Conservation (phyloP, 169 alveolate genomes). For the Eimeria acervulina region DNA sequence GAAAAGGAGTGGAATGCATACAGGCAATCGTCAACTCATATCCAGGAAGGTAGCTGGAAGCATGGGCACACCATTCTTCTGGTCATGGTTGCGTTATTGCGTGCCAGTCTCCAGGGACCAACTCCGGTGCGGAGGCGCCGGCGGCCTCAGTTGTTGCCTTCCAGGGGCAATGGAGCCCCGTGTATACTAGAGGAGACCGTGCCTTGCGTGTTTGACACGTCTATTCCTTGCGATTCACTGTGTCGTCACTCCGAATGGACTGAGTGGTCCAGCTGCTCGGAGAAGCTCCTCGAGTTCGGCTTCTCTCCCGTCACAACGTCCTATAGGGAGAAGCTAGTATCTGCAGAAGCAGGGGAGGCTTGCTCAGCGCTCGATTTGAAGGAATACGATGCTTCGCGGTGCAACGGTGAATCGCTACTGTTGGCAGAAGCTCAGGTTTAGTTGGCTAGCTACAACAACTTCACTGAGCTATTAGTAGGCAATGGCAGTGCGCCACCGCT, state of each 20-base stretch:
- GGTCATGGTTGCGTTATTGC: background rate
- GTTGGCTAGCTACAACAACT: background rate
- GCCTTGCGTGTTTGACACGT: constrained; percentile 44
- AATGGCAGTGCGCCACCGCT: background rate
- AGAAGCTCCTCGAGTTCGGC: constrained; percentile 67
- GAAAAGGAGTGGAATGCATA: background rate
- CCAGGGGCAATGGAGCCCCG: constrained; percentile 75
- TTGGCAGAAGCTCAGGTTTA: background rate
- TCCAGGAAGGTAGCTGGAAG: background rate
- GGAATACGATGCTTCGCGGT: constrained; percentile 69
- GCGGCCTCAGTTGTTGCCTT: constrained; percentile 63
- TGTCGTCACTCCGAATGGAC: constrained; percentile 74
- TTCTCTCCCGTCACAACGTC: constrained; percentile 65
- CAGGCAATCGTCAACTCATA: background rate
- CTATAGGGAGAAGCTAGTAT: constrained; percentile 51
- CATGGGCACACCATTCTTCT: background rate
- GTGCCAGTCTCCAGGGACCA: constrained; percentile 26
- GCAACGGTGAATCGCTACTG: background rate
- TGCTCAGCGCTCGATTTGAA: constrained; percentile 46
- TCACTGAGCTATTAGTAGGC: background rate
- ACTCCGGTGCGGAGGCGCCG: constrained; percentile 70
- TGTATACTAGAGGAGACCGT: constrained; percentile 59
- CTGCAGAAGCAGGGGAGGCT: constrained; percentile 66
- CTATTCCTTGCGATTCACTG: constrained; percentile 57
- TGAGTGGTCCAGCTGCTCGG: constrained; percentile 72